Conservation (phyloP, 1,284 basidiomycete species). For the Microbotryum lychnidis-dioicae region DNA sequence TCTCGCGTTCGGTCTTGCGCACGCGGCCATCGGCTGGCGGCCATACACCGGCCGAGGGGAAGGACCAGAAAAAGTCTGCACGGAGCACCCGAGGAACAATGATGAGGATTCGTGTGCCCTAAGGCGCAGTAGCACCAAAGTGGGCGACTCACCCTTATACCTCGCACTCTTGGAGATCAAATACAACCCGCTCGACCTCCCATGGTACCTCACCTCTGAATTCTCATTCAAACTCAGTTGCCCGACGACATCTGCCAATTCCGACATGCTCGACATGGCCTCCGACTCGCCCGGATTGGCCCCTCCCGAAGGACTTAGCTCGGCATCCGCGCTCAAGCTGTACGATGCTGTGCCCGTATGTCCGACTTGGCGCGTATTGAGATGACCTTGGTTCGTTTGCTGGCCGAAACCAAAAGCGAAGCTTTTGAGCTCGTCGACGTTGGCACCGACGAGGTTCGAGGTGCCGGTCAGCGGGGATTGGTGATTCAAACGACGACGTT, state of each 20-base stretch:
- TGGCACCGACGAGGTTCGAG: not conserved
- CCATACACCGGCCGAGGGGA: slow-evolving; percentile 74
- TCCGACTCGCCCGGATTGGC: not conserved
- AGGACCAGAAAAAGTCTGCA: slow-evolving; percentile 45
- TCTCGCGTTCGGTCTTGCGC: slow-evolving; percentile 37
- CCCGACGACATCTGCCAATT: slow-evolving; percentile 62
- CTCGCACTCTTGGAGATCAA: slow-evolving; percentile 58
- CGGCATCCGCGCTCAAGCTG: slow-evolving; percentile 14
- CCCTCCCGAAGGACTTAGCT: slow-evolving; percentile 5
- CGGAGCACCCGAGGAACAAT: slow-evolving; percentile 25
- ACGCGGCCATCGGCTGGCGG: slow-evolving; percentile 50
- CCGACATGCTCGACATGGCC: slow-evolving; percentile 28
- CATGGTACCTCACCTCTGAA: slow-evolving; percentile 52
- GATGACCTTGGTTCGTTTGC: not conserved
- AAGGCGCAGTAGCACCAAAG: slow-evolving; percentile 40
- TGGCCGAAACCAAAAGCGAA: not conserved
- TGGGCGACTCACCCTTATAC: slow-evolving; percentile 49
- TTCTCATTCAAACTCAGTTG: slow-evolving; percentile 78
- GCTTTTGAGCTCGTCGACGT: not conserved
- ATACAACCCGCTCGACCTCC: slow-evolving; percentile 64
- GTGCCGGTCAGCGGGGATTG: not conserved
- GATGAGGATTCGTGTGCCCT: slow-evolving; percentile 1
- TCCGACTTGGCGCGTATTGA: slow-evolving; percentile 20
- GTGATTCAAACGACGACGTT: slow-evolving; percentile 15
- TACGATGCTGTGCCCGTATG: slow-evolving; percentile 32